Percentiles rank a stretch among this genome's conserved stretches.
Evolutionary conservation across 345 rosid genomes (phyloP).

Genomic region (Dipteronia sinensis): DNA sequence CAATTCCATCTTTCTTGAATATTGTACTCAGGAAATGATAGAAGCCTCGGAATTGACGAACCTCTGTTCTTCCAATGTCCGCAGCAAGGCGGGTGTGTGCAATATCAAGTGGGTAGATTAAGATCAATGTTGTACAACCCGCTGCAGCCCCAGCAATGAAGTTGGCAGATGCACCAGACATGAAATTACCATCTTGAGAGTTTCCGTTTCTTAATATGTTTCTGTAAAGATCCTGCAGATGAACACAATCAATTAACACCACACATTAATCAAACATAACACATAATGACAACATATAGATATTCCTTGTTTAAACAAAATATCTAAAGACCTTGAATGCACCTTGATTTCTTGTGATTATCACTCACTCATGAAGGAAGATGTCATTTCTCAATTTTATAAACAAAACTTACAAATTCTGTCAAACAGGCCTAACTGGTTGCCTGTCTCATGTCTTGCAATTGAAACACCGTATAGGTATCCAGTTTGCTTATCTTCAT

Average conservation of each 20-base stretch:
- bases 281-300: neutral
- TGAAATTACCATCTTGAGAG: slow-evolving; percentile 43
- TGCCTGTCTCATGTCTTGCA: neutral
- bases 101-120: slow-evolving; percentile 91
- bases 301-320: no score
- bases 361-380: neutral
- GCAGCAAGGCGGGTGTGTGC: slow-evolving; percentile 95
- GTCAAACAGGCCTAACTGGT: neutral
- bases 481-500: neutral
- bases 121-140: slow-evolving; percentile 75
- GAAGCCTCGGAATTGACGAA: slow-evolving; percentile 85
- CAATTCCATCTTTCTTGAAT: slow-evolving; percentile 66
- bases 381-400: neutral
- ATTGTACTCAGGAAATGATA: slow-evolving; percentile 80
- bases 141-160: slow-evolving; percentile 91
- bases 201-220: slow-evolving; percentile 62
- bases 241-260: slow-evolving; percentile 5
- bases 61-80: slow-evolving; percentile 72
- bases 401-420: neutral
- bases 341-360: no score
- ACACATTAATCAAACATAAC: slow-evolving; percentile 1
- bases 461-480: neutral
- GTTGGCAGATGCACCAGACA: slow-evolving; percentile 80
- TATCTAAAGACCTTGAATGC: neutral
- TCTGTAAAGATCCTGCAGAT: slow-evolving; percentile 74